These are phyloP conservation scores for Mimosa bimucronata DNA, from an alignment of 306 rosid species.

Conservation along the genomic window DNA sequence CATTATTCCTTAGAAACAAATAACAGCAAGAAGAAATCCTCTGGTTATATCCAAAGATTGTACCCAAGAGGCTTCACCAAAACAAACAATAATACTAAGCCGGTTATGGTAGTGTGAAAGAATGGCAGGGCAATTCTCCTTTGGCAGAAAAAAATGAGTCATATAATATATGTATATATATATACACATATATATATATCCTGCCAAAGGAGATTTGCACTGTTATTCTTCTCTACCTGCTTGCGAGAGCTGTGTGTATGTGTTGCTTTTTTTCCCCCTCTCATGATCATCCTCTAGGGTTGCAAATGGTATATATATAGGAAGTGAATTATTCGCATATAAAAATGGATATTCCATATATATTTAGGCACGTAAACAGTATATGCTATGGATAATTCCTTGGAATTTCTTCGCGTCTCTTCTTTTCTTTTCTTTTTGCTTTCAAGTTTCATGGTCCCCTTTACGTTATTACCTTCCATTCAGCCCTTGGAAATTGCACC, in stretches of 20 bases:
- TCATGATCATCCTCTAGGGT: constrained; percentile 1
- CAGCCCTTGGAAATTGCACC: neutral
- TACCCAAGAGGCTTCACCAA: neutral
- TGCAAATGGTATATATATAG: neutral
- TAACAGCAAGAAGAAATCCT: neutral
- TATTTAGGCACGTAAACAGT: constrained; percentile 13
- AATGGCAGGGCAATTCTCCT: constrained; percentile 51
- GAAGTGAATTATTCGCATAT: constrained; percentile 20
- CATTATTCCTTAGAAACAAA: too few species aligned
- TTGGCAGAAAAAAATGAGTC: constrained; percentile 28
- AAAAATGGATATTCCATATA: constrained; percentile 26
- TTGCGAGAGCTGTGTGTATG: neutral
- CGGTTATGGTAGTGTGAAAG: constrained; percentile 17
- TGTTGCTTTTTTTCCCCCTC: constrained; percentile 1
- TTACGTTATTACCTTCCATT: constrained; percentile 13
- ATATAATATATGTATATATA: neutral
- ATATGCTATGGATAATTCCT: constrained; percentile 48
- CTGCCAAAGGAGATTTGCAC: constrained; percentile 30
- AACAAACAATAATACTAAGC: neutral
- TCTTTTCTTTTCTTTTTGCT: neutral
- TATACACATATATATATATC: neutral
- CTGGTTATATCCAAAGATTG: neutral
- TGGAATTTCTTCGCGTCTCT: constrained; percentile 31
- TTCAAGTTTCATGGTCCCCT: constrained; percentile 38
- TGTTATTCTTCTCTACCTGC: constrained; percentile 32